Percentiles rank a stretch among this genome's conserved stretches.
Evolutionary conservation across 441 rosid species (phyloP).

Genomic region (Populus tomentosa): DNA sequence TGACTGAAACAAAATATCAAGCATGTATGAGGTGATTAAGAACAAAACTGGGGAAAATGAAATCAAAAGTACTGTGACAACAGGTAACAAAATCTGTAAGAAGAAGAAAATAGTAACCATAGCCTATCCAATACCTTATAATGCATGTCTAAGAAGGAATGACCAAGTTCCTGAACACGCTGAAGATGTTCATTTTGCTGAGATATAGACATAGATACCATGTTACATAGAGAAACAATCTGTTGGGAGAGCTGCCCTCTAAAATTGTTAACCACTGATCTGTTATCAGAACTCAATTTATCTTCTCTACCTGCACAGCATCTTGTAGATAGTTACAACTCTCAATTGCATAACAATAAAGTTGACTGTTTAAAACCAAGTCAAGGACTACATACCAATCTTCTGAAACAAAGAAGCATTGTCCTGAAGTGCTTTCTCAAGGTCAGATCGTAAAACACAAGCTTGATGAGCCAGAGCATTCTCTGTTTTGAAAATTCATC

Average conservation of each 20-base stretch:
- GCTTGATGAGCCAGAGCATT: conserved; percentile 85
- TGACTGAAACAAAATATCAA: conserved; percentile 40
- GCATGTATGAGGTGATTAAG: not conserved
- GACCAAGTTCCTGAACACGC: conserved; percentile 62
- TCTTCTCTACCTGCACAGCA: conserved; percentile 75
- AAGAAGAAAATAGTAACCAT: not conserved
- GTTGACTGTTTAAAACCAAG: not conserved
- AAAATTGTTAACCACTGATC: conserved; percentile 57
- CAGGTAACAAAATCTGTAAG: not conserved
- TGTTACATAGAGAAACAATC: conserved; percentile 53
- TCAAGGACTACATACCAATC: conserved; percentile 54
- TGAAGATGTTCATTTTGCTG: conserved; percentile 77
- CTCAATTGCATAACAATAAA: not conserved
- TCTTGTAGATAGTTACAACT: conserved; percentile 5
- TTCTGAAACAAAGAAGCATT: conserved; percentile 75
- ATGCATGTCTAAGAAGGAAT: conserved; percentile 55
- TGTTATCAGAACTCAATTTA: conserved; percentile 72
- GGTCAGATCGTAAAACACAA: conserved; percentile 58
- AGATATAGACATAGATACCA: conserved; percentile 60
- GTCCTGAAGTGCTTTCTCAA: conserved; percentile 84
- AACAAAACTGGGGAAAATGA: not conserved
- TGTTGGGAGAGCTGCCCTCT: conserved; percentile 60
- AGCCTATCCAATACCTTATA: conserved; percentile 47
- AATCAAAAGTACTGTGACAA: not conserved
- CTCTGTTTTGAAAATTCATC: conserved; percentile 42